Base-by-base conservation (phyloP, 495 filamentous ascomycete species). In the Pseudotulostoma volvatum region DNA sequence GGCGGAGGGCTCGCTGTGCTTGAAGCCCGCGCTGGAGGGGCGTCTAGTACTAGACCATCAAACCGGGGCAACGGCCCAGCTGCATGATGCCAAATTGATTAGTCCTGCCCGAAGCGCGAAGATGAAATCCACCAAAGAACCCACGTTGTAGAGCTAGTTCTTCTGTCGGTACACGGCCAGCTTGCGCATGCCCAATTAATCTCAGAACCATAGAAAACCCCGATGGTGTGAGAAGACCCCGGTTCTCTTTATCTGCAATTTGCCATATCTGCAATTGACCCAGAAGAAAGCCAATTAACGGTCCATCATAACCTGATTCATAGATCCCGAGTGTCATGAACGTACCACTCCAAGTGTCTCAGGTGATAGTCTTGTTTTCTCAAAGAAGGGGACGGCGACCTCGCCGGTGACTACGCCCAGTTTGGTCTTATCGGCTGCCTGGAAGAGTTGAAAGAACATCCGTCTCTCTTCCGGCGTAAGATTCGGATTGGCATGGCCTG, bases 321-420 rank as follows among this genome's bases (percentile, higher is more conserved):
- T n/a, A n/a, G n/a, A n/a, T n/a, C n/a, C n/a, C n/a, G n/a, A n/a
- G n/a, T n/a, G n/a, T n/a, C n/a, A n/a, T n/a, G n/a, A 21, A 62
- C 73, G 40, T 64, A 92, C 85, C 77, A 94, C 81, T 53, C 90
- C 90, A 46, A 97, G 68, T 18, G 88, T 71, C 39, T 81, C 73
- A 33, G 84, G 79, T 36, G 84, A 71, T 20, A 97, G 66, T 44
- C 81, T 74, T 18, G 90, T 95, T 72, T 88, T 92, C 59, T 96
- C 87, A 50, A 97, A 97, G 66, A 97, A 96, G 48, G 87, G 85
- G 48, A 96, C 92, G 5, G 90, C 90, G 39, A 93, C 68, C 56
- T 96, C 90, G 46, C 92, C 90, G 9, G 88, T 94, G 9, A 97
- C 83, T 34, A 95, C 84, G n/a, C 85, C 84, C 14, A 93, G 73